Evolutionary conservation across 192 early-diverging fungal species (phyloP), one percentile per base, ranked within the genome.

Genomic region (Backusella luteola): DNA sequence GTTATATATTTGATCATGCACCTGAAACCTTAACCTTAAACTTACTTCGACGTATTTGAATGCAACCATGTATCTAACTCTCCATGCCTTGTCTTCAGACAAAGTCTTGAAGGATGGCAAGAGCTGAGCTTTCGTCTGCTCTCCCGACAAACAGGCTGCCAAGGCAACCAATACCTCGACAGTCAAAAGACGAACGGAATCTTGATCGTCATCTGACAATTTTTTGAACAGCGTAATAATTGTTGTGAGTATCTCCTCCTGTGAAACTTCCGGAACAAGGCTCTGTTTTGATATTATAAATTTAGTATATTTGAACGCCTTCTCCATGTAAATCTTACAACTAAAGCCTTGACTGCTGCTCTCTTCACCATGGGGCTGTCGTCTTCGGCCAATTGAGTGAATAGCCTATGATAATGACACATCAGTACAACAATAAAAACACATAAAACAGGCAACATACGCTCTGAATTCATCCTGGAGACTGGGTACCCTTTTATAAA

Each of bases 11-110:
- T 63, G 23, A 9, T 26, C 56, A 29, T 63, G 56, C 9, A 63
- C 56, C 26, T 4, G 56, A 63, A 26, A 29, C 9, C 56, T 23
- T 63, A 63, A 63, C 5, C n/a, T 56, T 79, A 26, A 3, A 77
- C 52, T 72, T 81, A 98, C 93, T 78, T 93, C 91, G 59, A 97
- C 94, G 91, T 96, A 98, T 86, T 99, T 98, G 76, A 96, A 95
- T 4, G 98, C 98, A 86, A 97, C 94, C 96, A 98, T 99, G 80
- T 98, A 99, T 67, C 97, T 87, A 56, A 99, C 97, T 74, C 98
- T 90, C 98, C 98, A 99, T 71, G 95, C 96, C 81, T 96, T 97
- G 84, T 99, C 98, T 32, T 88, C 82, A 67, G 93, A 93, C 89
- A 98, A 87, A 52, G 75, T 80, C 66, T 92, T 91, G 68, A 99